Base-by-base conservation (phyloP, 2,329 filamentous ascomycete species). In the Fusarium albosuccineum region DNA sequence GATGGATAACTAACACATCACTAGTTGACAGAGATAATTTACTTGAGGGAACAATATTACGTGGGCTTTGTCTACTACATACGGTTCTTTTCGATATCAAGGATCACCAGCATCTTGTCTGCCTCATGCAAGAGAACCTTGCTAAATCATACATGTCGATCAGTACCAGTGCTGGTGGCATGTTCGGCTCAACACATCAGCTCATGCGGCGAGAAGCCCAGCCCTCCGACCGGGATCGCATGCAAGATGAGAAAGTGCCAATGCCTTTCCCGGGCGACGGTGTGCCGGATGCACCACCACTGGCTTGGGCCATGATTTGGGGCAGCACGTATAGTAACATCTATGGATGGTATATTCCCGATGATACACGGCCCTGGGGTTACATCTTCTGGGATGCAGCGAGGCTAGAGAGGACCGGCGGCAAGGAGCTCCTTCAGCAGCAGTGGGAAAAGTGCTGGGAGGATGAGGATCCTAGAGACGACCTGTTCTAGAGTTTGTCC, bases 301-400 rank as follows among this genome's bases (percentile, higher is more conserved):
- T 49, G 5, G 54, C 50, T 14, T 66, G 62, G 62, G 54, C 44
- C 5, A 44, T 37, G 16, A 26, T 61, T 3, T 65, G 57, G 57
- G 16, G 36, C 6, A 53, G 22, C n/a, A 61, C 33, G 29, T 61
- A 61, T 16, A 51, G 57, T 27, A 55, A 61, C 33, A 17, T 63
- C 9, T 59, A 40, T 17, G 59, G 59, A 11, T 26, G 42, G 26
- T 55, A 41, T 41, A 37, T 56, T 13, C 9, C 13, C 6, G 44
- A 63, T 14, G 33, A 26, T 13, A 42, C 56, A 26, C 44, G 39
- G 8, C 29, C 14, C 14, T 64, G 60, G 60, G 64, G 64, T 6
- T 66, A 66, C 17, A 36, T 64, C 30, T 40, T 64, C n/a, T 67
- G 60, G 64, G 64, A 67, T 55, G 62, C 51, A 45, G 39, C 39